Base-by-base conservation (phyloP, 768 basidiomycete genomes). In the Kwoniella newhampshirensis region DNA sequence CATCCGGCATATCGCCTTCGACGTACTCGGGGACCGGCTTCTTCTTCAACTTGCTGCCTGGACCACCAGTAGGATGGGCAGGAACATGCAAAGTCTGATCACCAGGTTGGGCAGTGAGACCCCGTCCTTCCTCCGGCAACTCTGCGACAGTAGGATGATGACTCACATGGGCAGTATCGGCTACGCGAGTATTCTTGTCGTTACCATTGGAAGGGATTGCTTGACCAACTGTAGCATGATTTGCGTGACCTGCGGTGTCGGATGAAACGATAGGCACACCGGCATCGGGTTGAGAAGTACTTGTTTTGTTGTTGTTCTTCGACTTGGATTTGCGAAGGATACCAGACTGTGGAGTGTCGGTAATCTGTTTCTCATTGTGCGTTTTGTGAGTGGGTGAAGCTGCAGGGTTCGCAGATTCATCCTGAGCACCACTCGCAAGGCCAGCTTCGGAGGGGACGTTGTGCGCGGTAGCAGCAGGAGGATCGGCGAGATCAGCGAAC, bases 131-230 rank as follows among this genome's bases (percentile, higher is more conserved):
- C 32, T 37, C 45, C 13, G 25, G 20, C 23, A 55, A 36, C 18
- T 59, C 58, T 15, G 27, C 48, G 21, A 54, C 17, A n/a, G 53
- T 52, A 11, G 50, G 44, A 12, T 30, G 50, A 15, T 32, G 49
- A 36, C 23, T 25, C 18, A 46, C 50, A 41, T 62, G 56, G 17
- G 43, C 45, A 13, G 66, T 67, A 59, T 71, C 66, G 40, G 66
- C 62, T 50, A 71, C 66, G 18, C 69, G 32, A 12, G 69, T 71
- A 18, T 63, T 28, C 37, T 68, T 67, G 49, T 43, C 60, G 25
- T 40, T 46, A 13, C 42, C 46, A 20, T 32, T 46, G 13, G 47
- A 41, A 11, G 62, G 64, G 13, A 46, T 44, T 3, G 45, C 36
- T 21, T 61, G 45, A 32, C 48, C 59, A 2, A 56, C 46, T 6